Evolutionary conservation across 306 rosid species (phyloP).

Genomic region (Oxytropis ochrocephala): DNA sequence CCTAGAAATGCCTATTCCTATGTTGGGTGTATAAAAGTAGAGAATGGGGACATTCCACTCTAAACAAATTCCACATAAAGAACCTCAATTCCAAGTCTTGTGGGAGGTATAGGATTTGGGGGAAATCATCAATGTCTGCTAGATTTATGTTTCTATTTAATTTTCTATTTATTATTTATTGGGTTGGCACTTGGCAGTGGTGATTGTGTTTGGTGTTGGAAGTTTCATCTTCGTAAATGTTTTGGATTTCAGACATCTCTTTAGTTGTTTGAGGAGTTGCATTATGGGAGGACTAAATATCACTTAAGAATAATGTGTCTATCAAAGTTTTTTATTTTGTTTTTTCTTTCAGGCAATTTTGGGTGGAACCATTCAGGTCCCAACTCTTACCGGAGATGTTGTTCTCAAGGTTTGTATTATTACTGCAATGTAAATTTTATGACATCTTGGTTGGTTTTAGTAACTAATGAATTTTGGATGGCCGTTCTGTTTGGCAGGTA

Average conservation of each 20-base stretch:
- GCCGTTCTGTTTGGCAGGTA: slow-evolving; percentile 43
- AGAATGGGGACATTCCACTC: not conserved
- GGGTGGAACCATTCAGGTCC: slow-evolving; percentile 89
- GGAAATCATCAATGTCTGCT: not conserved
- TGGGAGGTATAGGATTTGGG: not conserved
- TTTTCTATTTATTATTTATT: not conserved
- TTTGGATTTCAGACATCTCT: not conserved
- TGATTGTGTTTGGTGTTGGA: not conserved
- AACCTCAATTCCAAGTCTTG: not conserved
- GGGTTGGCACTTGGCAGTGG: not conserved
- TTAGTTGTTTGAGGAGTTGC: not conserved
- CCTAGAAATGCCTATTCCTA: not conserved
- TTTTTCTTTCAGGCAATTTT: slow-evolving; percentile 60
- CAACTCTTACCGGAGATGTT: slow-evolving; percentile 82
- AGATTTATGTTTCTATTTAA: not conserved
- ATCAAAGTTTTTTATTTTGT: not conserved
- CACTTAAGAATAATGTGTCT: not conserved
- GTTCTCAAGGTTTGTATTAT: slow-evolving; percentile 68
- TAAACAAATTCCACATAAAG: not conserved
- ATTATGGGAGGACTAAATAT: not conserved
- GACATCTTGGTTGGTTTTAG: slow-evolving; percentile 6
- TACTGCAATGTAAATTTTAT: not conserved
- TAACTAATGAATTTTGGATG: slow-evolving; percentile 7
- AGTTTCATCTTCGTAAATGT: not conserved
- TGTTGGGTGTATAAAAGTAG: not conserved